Base-by-base conservation (phyloP, 148 eudicot species). In the Mesembryanthemum crystallinum region DNA sequence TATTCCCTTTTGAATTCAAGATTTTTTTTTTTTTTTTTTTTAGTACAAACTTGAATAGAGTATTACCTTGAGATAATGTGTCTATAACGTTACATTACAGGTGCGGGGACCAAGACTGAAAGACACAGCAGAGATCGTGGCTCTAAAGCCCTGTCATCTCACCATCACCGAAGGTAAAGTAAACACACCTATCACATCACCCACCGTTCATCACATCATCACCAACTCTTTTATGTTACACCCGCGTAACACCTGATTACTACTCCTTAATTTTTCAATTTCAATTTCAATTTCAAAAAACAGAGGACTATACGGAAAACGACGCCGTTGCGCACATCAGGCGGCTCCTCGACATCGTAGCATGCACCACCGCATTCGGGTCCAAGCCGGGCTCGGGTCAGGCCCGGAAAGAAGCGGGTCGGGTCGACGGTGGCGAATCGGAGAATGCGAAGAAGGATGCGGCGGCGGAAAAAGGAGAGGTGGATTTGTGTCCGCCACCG, bases 71-170 rank as follows among this genome's bases (percentile, higher is more conserved):
- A 37, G n/a, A n/a, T n/a, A n/a, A n/a, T n/a, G n/a, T n/a, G n/a
- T n/a, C n/a, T n/a, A n/a, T n/a, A n/a, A n/a, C n/a, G n/a, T n/a
- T n/a, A n/a, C n/a, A n/a, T n/a, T n/a, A 43, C n/a, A 91, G 97
- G 91, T 92, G 7, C 85, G 93, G 61, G 98, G 98, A 47, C 55
- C 86, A 15, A 86, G 77, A 28, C 77, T 92, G 51, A 92, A 94
- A 83, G 91, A 90, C 62, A 73, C 92, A 8, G 87, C 89, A 25
- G 98, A 94, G 62, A 80, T 94, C 14, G 75, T 71, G 0, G 81
- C 93, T 32, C 86, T 92, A 1, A 92, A 94, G 67, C 98, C 98
- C 9, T 90, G 83, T 69, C 92, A 90, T 77, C 92, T 94, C 70
- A 85, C 86, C 77, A 88, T 94, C 51, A 69, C 83, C 33, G 79